Evolutionary conservation across 768 basidiomycete genomes (phyloP).

Genomic region (Coprinopsis sp.): DNA sequence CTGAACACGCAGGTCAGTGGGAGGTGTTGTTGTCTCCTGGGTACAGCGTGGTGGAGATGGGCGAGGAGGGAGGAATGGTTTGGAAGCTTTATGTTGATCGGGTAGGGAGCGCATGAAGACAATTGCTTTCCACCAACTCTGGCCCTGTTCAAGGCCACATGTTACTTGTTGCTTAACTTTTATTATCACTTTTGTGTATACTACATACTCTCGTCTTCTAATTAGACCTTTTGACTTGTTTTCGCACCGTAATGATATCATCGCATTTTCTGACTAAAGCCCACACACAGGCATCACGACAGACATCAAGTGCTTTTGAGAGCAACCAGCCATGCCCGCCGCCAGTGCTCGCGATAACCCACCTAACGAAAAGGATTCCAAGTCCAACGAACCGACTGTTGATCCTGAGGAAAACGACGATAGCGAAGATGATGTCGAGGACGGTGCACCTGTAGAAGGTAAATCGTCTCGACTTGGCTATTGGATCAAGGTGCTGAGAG

Average conservation of each 20-base stretch:
- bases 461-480: not conserved
- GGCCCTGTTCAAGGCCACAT: not conserved
- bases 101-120: constrained; percentile 12
- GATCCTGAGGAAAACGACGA: constrained; percentile 20
- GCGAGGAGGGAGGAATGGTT: constrained; percentile 61
- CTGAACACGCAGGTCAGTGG: constrained; percentile 53
- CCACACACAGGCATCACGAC: not conserved
- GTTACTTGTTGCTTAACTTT: not conserved
- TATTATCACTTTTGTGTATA: not conserved
- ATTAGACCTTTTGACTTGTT: not conserved
- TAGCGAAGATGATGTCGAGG: constrained; percentile 17
- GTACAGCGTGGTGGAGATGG: constrained; percentile 62
- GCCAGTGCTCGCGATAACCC: not conserved
- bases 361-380: constrained; percentile 10
- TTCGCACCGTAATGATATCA: not conserved
- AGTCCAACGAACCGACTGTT: constrained; percentile 17
- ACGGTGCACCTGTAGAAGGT: constrained; percentile 3
- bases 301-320: no score
- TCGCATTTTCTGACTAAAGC: not conserved
- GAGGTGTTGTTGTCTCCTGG: constrained; percentile 56
- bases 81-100: constrained; percentile 71
- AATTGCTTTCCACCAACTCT: not conserved
- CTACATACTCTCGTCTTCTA: not conserved
- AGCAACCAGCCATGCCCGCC: not conserved
- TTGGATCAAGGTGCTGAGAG: no score